phyloP scores from a whole-genome alignment of 2,329 filamentous ascomycete species.

The Huntiella abstrusa region DNA sequence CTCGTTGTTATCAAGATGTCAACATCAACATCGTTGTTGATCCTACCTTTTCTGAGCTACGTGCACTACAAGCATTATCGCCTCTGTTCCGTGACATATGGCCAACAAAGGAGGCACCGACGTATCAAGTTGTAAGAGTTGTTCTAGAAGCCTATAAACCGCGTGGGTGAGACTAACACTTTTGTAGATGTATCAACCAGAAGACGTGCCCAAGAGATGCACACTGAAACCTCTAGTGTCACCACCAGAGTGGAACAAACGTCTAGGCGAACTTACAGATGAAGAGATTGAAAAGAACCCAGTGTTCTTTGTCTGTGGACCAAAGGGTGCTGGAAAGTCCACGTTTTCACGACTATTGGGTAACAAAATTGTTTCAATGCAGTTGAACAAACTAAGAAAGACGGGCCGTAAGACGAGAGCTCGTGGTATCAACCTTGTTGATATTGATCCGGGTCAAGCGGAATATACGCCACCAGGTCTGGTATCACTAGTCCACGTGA shows the following conservation, averaged over 20 bases:
- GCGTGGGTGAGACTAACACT: slow-evolving; percentile 14
- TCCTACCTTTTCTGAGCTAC: slow-evolving; percentile 28
- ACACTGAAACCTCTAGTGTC: slow-evolving; percentile 35
- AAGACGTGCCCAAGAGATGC: slow-evolving; percentile 30
- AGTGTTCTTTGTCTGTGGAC: slow-evolving; percentile 43
- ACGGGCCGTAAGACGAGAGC: slow-evolving; percentile 4
- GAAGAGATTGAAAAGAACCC: slow-evolving; percentile 19
- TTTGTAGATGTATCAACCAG: slow-evolving; percentile 32
- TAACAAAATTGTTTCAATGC: slow-evolving; percentile 44
- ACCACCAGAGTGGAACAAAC: slow-evolving; percentile 42
- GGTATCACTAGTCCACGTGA: slow-evolving; percentile 45
- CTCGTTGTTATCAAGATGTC: slow-evolving; percentile 33
- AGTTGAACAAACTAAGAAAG: slow-evolving; percentile 14
- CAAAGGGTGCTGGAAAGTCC: slow-evolving; percentile 58
- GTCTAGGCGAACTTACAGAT: slow-evolving; percentile 22
- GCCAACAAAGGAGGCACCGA: slow-evolving; percentile 26
- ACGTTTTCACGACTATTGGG: slow-evolving; percentile 49
- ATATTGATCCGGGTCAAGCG: slow-evolving; percentile 61
- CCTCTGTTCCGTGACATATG: slow-evolving; percentile 50
- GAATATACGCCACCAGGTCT: slow-evolving; percentile 55
- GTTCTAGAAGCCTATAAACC: not conserved
- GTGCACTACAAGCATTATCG: slow-evolving; percentile 38
- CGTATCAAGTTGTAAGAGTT: slow-evolving; percentile 32
- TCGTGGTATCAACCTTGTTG: slow-evolving; percentile 37
- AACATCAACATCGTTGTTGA: slow-evolving; percentile 37